Base-by-base conservation (phyloP, 257 asterid species). In the Perilla frutescens region DNA sequence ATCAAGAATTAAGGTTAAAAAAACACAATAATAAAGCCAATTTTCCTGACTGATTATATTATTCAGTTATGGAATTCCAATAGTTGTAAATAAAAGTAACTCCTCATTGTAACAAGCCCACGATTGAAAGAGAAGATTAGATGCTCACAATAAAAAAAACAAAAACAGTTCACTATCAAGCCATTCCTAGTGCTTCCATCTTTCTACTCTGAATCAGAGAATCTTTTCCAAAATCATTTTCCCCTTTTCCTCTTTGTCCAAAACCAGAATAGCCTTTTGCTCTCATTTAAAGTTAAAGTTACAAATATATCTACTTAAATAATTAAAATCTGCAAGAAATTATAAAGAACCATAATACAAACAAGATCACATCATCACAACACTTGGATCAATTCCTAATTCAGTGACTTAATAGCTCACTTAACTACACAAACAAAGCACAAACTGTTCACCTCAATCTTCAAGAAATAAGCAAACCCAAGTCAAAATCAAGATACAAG, bases 171-270 rank as follows among this genome's bases (percentile, higher is more conserved):
- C 55, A 58, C 70, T 12, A 20, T 20, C 26, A 20, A 20, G 26
- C 26, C 26, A 20, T 20, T 20, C 26, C 0, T 15, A 37, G 80
- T 71, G 80, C 74, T 77, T 59, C 55, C 49, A 77, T 54, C 80
- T 62, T 75, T 79, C 55, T 2, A 36, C 56, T 44, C 43, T 53
- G 15, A 32, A 43, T 36, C 36, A 50, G 34, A 67, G 55, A 78
- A 66, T 71, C 26, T 20, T 20, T 20, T 20, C 26, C 26, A 20
- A 20, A 20, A 20, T 20, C 26, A 20, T 20, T 20, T 20, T 20
- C 26, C 26, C 26, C 26, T 20, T 20, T 20, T 20, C 26, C 26
- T 20, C 26, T 20, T 20, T 20, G 26, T 20, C 26, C 26, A 20
- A 20, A 20, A 20, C 26, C 26, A 20, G 26, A 20, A 20, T 20